Conservation (phyloP, 345 rosid species). For the Salix caprea region DNA sequence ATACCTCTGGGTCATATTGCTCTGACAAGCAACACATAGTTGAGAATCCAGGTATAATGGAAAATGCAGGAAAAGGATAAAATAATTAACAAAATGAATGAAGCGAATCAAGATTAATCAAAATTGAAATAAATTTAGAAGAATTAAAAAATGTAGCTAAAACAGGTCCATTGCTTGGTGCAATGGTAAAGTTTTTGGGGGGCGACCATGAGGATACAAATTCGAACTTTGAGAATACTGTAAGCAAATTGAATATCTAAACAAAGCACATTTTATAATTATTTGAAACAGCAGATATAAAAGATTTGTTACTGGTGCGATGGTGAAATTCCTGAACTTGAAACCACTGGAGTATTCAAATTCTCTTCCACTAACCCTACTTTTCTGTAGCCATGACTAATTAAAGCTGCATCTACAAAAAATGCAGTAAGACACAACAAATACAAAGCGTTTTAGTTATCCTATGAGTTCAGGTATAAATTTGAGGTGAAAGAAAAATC, state of each 20-base stretch:
- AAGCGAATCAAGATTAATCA: background rate
- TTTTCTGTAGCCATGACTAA: background rate
- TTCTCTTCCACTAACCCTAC: background rate
- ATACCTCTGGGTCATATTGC: slow-evolving; percentile 82
- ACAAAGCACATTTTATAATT: background rate
- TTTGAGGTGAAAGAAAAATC: background rate
- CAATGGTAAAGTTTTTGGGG: background rate
- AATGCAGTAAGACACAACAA: background rate
- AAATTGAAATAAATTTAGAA: background rate
- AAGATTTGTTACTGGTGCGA: background rate
- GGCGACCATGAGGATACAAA: background rate
- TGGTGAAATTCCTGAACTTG: background rate
- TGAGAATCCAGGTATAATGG: slow-evolving; percentile 3
- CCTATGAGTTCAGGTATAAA: background rate
- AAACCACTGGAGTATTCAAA: background rate
- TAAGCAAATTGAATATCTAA: background rate
- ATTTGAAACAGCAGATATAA: background rate
- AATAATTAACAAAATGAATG: background rate
- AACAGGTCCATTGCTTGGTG: background rate
- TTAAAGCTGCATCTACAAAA: background rate
- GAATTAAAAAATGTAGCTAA: background rate
- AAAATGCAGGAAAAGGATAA: background rate
- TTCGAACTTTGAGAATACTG: background rate
- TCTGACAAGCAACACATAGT: slow-evolving; percentile 44
- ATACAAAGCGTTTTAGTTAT: background rate